These are phyloP conservation scores for Symbiodinium pilosum DNA, from an alignment of 73 alveolate species.

Conservation along the genomic window DNA sequence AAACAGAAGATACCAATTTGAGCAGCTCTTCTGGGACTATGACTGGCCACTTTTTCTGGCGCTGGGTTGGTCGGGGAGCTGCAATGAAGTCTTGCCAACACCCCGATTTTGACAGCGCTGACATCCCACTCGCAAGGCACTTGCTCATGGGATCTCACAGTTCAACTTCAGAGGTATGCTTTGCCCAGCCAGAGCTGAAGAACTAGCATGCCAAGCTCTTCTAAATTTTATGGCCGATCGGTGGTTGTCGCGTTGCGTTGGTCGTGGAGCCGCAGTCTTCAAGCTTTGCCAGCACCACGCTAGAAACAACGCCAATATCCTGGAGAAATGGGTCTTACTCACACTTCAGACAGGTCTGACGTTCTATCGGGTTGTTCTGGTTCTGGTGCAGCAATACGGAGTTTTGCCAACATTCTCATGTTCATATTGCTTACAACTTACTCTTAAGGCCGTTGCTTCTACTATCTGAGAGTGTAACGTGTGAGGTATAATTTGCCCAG, in stretches of 20 bases:
- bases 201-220: neutral
- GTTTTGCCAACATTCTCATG: too few relatives aligned
- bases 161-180: too few relatives aligned
- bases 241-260: neutral
- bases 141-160: too few relatives aligned
- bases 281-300: neutral
- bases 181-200: too few relatives aligned
- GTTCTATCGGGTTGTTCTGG: too few relatives aligned
- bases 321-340: too few relatives aligned
- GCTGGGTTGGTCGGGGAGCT: conserved; percentile 12
- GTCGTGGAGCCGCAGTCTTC: neutral
- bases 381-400: too few relatives aligned
- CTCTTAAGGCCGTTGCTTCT: too few relatives aligned
- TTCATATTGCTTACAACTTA: too few relatives aligned
- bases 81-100: neutral
- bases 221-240: neutral
- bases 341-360: too few relatives aligned
- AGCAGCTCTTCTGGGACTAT: neutral
- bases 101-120: conserved; percentile 3
- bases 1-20: neutral
- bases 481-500: neutral
- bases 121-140: too few relatives aligned
- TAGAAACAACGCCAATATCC: neutral
- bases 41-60: neutral
- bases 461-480: too few relatives aligned